These are phyloP conservation scores for Fragaria nilgerrensis DNA, from an alignment of 306 rosid genomes.

Conservation along the genomic window DNA sequence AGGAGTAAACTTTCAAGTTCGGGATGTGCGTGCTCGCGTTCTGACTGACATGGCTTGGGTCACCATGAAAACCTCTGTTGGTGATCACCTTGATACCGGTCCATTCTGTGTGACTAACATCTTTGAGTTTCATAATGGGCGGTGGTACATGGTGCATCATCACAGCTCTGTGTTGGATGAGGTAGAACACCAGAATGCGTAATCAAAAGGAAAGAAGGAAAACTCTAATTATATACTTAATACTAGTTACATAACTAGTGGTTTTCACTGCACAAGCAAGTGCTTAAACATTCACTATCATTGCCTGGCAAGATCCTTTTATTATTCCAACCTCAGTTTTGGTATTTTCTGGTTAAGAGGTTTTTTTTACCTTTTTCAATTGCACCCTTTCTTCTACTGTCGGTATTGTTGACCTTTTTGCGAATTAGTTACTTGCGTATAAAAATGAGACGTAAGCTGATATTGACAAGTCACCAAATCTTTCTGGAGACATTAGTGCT, in stretches of 20 bases:
- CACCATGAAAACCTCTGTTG: slow-evolving; percentile 77
- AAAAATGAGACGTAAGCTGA: not conserved
- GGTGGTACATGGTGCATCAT: slow-evolving; percentile 96
- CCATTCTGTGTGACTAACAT: slow-evolving; percentile 80
- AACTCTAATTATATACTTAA: slow-evolving; percentile 42
- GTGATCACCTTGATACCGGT: slow-evolving; percentile 56
- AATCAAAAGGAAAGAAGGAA: slow-evolving; percentile 29
- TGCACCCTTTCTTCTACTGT: not conserved
- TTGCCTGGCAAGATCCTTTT: slow-evolving; percentile 45
- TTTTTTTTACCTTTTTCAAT: not conserved
- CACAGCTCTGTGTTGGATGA: slow-evolving; percentile 87
- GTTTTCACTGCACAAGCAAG: slow-evolving; percentile 48
- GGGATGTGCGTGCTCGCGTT: slow-evolving; percentile 84
- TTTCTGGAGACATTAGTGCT: not conserved
- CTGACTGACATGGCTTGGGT: slow-evolving; percentile 95
- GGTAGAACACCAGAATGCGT: slow-evolving; percentile 70
- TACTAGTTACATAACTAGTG: slow-evolving; percentile 51
- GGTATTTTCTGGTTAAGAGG: slow-evolving; percentile 33
- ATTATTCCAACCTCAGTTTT: slow-evolving; percentile 58
- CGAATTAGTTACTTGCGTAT: not conserved
- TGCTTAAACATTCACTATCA: slow-evolving; percentile 45
- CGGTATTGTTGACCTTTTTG: not conserved
- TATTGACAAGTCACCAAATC: not conserved
- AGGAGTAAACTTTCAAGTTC: slow-evolving; percentile 79
- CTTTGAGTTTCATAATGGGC: slow-evolving; percentile 73